phyloP scores from a whole-genome alignment of 306 rosid genomes.

The Quercus rubra region DNA sequence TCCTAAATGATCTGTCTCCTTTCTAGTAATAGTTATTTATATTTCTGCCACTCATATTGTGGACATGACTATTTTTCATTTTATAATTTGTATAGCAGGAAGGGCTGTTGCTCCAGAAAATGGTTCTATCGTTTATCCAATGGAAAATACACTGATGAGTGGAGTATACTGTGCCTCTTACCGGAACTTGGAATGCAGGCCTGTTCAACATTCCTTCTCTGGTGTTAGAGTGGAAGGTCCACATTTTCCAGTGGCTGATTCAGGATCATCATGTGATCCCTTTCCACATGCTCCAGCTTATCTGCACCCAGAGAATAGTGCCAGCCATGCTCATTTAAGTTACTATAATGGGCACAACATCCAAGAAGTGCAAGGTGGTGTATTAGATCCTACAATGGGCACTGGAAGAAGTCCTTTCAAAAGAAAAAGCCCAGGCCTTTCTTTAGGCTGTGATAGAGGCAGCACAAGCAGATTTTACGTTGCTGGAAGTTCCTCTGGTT shows the following conservation, averaged over 20 bases:
- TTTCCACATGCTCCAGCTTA: background rate
- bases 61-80: background rate
- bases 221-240: background rate
- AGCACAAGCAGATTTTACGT: conserved; percentile 4
- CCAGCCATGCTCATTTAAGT: conserved; percentile 4
- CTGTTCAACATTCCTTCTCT: conserved; percentile 4
- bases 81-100: background rate
- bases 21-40: background rate
- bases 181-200: background rate
- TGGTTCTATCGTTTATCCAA: background rate
- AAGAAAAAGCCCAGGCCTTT: background rate
- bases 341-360: background rate
- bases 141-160: background rate
- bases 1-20: no score
- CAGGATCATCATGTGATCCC: background rate
- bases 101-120: background rate
- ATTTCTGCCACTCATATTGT: background rate
- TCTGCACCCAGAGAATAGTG: background rate
- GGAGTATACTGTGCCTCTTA: conserved; percentile 4
- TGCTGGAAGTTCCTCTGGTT: conserved; percentile 14
- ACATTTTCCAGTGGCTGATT: background rate
- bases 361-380: background rate
- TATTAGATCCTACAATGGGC: background rate
- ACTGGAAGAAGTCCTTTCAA: background rate
- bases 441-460: conserved; percentile 1